phyloP scores from a whole-genome alignment of 2,329 filamentous ascomycete species.

The Davidsoniella neocaledoniae region DNA sequence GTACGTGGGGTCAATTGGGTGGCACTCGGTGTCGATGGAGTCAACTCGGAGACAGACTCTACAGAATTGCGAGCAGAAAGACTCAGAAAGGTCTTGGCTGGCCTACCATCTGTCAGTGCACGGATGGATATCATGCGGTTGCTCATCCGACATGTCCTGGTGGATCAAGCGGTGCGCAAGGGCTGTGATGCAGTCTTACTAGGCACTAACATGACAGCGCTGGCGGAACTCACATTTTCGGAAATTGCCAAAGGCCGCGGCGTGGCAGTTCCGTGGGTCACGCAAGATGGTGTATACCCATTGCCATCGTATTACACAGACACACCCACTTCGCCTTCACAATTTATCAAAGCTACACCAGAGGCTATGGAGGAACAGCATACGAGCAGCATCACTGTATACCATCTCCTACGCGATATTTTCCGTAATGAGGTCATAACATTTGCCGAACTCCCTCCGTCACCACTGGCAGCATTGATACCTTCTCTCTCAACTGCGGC shows the following conservation, averaged over 20 bases:
- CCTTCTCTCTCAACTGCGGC: conserved; percentile 18
- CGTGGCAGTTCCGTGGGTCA: conserved; percentile 63
- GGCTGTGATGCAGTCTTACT: conserved; percentile 58
- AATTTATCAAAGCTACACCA: conserved; percentile 17
- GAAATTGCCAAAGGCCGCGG: conserved; percentile 87
- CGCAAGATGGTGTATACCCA: conserved; percentile 50
- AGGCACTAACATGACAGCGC: conserved; percentile 70
- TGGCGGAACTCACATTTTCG: conserved; percentile 71
- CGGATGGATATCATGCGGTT: conserved; percentile 56
- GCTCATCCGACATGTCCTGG: conserved; percentile 54
- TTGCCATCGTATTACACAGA: conserved; percentile 18
- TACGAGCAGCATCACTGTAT: conserved; percentile 24
- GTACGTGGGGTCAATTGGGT: conserved; percentile 37
- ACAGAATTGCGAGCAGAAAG: conserved; percentile 17
- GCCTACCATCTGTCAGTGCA: conserved; percentile 57
- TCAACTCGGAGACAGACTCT: background rate
- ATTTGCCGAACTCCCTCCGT: conserved; percentile 40
- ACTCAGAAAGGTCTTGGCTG: conserved; percentile 38
- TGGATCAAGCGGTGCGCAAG: conserved; percentile 42
- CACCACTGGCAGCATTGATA: conserved; percentile 33
- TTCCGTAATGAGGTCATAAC: conserved; percentile 62
- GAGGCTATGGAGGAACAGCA: no score
- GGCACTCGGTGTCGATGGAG: conserved; percentile 20
- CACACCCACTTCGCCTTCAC: conserved; percentile 11
- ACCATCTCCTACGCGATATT: conserved; percentile 72